Conservation (phyloP, 2,329 filamentous ascomycete genomes). For the Colletotrichum aenigma region DNA sequence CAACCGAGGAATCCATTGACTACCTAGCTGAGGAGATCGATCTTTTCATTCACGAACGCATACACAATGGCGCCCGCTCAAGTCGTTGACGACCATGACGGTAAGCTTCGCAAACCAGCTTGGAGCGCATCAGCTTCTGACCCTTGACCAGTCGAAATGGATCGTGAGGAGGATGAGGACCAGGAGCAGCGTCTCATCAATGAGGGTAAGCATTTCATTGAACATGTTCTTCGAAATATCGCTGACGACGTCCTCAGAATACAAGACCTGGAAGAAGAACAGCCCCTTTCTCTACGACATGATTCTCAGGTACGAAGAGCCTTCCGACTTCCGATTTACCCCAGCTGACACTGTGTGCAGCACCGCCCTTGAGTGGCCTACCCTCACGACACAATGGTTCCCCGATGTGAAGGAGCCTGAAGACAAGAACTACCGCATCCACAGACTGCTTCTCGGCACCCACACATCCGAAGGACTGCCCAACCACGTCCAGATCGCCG, state of each 20-base stretch:
- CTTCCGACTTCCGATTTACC: neutral
- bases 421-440: constrained; percentile 84
- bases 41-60: neutral
- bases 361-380: constrained; percentile 95
- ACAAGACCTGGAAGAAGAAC: constrained; percentile 99
- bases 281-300: constrained; percentile 97
- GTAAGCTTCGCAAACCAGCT: constrained; percentile 31
- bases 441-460: constrained; percentile 90
- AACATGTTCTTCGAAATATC: neutral
- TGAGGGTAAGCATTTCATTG: constrained; percentile 63
- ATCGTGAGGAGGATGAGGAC: constrained; percentile 73
- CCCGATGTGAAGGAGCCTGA: constrained; percentile 89
- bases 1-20: neutral
- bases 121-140: constrained; percentile 15
- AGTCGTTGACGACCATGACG: constrained; percentile 54
- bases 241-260: constrained; percentile 63
- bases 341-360: constrained; percentile 41
- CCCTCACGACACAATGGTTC: constrained; percentile 96
- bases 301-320: constrained; percentile 73
- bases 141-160: constrained; percentile 45
- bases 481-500: constrained; percentile 94
- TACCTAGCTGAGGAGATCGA: neutral
- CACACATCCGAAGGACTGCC: constrained; percentile 86
- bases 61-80: constrained; percentile 50
- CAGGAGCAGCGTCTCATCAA: constrained; percentile 89